phyloP scores from a whole-genome alignment of 2,329 filamentous ascomycete species.

The Arthrobotrys iridis region DNA sequence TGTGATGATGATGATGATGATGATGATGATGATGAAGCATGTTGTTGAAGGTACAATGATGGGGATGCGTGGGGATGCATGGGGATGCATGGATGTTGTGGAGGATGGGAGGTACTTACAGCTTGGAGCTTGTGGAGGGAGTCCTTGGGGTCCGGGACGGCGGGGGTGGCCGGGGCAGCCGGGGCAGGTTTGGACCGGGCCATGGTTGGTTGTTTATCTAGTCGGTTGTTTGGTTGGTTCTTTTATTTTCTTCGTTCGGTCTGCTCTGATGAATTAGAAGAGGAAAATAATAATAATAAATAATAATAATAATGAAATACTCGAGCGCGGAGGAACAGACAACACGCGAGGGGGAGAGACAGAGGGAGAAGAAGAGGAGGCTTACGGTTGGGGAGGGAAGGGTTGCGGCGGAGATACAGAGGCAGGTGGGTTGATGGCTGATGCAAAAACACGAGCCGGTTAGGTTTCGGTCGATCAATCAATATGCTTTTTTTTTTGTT shows the following conservation, averaged over 20 bases:
- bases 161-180: neutral
- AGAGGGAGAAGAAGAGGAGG: neutral
- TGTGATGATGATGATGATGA: neutral
- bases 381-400: too few relatives aligned
- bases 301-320: neutral
- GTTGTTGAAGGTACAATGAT: constrained; percentile 13
- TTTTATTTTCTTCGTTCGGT: neutral
- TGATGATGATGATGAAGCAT: neutral
- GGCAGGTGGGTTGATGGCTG: neutral
- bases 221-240: neutral
- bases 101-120: constrained; percentile 12
- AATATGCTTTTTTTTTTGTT: too few relatives aligned
- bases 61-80: neutral
- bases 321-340: neutral
- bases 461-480: neutral
- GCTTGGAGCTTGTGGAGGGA: constrained; percentile 38
- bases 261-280: neutral
- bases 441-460: neutral
- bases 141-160: constrained; percentile 14
- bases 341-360: neutral
- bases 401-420: too few relatives aligned
- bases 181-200: constrained; percentile 39
- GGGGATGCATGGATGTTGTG: neutral
- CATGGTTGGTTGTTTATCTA: constrained; percentile 7
- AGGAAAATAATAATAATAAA: constrained; percentile 8